Base-by-base conservation (phyloP, 345 rosid species). In the Mallotus nudiflorus region DNA sequence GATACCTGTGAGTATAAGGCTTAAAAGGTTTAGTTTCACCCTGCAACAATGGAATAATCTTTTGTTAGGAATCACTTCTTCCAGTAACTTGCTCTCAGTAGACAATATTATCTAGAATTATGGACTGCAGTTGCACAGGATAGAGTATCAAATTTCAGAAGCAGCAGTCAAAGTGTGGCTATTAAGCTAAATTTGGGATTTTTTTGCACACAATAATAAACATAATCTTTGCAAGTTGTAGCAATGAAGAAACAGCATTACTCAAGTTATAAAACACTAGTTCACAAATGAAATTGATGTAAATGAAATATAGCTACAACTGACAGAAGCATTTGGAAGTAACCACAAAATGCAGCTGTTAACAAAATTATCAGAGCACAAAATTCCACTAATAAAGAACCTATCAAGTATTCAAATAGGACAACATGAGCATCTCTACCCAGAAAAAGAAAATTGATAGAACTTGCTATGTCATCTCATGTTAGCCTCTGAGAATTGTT, bases 21-120 rank as follows among this genome's bases (percentile, higher is more conserved):
- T 91, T 94, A 73, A 88, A 91, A 11, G 98, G 96, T 74, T 75
- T 75, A 1, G 69, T 87, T 81, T 94, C 98, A 20, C 96, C 96
- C 98, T 94, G 77, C 85, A 81, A 73, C 29, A 62, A 55, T 42
- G 55, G 20, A 37, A 57, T 18, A 61, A 67, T 65, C 31, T 45
- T 42, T n/a, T 25, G 39, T 57, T 35, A 73, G 18, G 27, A 29
- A 52, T 51, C 50, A 13, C 4, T 35, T 33, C 24, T 48, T 55
- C 40, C 22, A 18, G 25, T 37, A 66, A 22, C 58, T 50, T 33
- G 10, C 49, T 13, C 19, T 7, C 33, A 48, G 7, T 28, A 46
- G 28, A 19, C 46, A 60, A 49, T 33, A 3, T 24, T 3, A 42
- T 42, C 4, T 42, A 42, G 46, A 42, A 25, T 14, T 6, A 6